Percentiles rank a stretch among this genome's conserved stretches.
phyloP scores from a whole-genome alignment of 2,329 filamentous ascomycete species.

The Xylaria hypoxylon region DNA sequence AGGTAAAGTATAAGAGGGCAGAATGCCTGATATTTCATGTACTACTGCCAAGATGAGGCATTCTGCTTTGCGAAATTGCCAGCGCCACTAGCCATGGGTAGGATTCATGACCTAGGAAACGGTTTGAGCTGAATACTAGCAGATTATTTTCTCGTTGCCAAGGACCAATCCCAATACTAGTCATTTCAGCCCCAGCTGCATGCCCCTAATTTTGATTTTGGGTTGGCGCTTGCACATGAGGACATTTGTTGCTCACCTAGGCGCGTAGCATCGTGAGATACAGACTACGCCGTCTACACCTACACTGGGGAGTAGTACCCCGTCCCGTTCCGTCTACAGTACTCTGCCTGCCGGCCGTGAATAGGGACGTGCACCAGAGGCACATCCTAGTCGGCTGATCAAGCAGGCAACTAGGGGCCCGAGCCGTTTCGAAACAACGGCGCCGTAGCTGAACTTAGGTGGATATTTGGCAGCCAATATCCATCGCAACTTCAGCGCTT shows the following conservation, averaged over 20 bases:
- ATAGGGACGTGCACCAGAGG: neutral
- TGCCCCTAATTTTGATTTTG: conserved; percentile 3
- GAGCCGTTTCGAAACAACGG: neutral
- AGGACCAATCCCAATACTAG: conserved; percentile 18
- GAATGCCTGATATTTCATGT: neutral
- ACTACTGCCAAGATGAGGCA: neutral
- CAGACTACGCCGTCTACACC: too few relatives aligned
- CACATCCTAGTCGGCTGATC: too few relatives aligned
- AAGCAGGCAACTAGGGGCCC: too few relatives aligned
- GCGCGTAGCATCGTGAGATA: too few relatives aligned
- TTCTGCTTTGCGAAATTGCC: conserved; percentile 2
- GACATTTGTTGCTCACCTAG: neutral
- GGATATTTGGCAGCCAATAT: neutral
- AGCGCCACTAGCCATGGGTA: conserved; percentile 4
- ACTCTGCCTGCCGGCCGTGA: too few relatives aligned
- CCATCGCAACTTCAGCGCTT: neutral
- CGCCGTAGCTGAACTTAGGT: neutral
- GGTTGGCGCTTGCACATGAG: neutral
- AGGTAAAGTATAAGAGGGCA: neutral
- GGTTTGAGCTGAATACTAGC: conserved; percentile 13
- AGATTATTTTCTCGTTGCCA: conserved; percentile 4
- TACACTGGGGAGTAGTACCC: too few relatives aligned
- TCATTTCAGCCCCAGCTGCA: conserved; percentile 27
- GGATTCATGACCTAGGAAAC: neutral
- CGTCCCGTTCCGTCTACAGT: too few relatives aligned